These are phyloP conservation scores for Citrus reticulata DNA, from an alignment of 345 rosid species.

Conservation along the genomic window DNA sequence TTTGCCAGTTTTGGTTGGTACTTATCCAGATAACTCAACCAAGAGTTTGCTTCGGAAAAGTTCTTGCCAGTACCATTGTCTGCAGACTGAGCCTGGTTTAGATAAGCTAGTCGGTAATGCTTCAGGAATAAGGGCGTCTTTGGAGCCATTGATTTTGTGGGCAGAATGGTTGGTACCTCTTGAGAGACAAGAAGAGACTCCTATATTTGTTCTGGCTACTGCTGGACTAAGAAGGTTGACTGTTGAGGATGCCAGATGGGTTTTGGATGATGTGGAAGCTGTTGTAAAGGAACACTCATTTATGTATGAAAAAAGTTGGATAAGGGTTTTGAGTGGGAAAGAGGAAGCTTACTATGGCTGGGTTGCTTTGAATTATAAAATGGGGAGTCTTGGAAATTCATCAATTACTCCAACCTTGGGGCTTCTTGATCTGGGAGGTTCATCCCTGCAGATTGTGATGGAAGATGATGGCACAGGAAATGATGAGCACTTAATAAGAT, in stretches of 20 bases:
- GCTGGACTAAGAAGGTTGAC: conserved; percentile 53
- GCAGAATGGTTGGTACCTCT: conserved; percentile 42
- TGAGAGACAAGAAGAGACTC: conserved; percentile 42
- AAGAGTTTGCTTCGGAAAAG: conserved; percentile 8
- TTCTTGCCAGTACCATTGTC: conserved; percentile 55
- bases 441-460: conserved; percentile 55
- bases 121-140: conserved; percentile 38
- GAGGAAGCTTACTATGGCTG: conserved; percentile 72
- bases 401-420: conserved; percentile 34
- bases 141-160: conserved; percentile 45
- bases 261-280: conserved; percentile 41
- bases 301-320: conserved; percentile 34
- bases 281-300: conserved; percentile 40
- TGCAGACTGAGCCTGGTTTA: conserved; percentile 63
- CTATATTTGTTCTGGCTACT: conserved; percentile 56
- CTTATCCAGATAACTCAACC: conserved; percentile 37
- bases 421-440: conserved; percentile 66
- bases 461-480: conserved; percentile 31
- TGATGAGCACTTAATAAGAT: conserved; percentile 28
- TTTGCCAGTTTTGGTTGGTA: conserved; percentile 39
- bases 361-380: conserved; percentile 54
- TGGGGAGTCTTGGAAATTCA: conserved; percentile 42
- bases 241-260: conserved; percentile 28
- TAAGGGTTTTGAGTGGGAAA: conserved; percentile 53
- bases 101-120: conserved; percentile 49